phyloP scores from a whole-genome alignment of 768 basidiomycete genomes.

The Collybia sordida region DNA sequence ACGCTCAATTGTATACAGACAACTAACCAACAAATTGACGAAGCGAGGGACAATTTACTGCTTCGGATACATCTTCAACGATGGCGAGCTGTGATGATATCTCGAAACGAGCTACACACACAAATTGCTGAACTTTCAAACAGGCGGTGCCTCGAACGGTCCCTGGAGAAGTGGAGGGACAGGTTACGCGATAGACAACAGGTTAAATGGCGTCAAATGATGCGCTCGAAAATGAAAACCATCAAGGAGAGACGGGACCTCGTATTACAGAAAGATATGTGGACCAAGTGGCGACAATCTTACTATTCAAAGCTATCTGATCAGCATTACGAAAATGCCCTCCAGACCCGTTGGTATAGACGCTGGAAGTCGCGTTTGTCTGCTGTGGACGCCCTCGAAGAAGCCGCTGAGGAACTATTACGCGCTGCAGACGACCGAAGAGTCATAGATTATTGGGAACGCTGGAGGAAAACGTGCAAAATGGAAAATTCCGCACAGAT shows the following conservation, averaged over 20 bases:
- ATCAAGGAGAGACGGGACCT: conserved; percentile 56
- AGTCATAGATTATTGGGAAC: conserved; percentile 47
- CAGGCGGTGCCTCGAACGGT: conserved; percentile 38
- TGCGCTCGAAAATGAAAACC: conserved; percentile 68
- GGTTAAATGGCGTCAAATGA: conserved; percentile 61
- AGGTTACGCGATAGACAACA: conserved; percentile 56
- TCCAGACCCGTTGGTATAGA: conserved; percentile 42
- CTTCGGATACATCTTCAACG: conserved; percentile 56
- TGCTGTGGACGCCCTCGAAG: conserved; percentile 42
- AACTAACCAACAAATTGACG: conserved; percentile 65
- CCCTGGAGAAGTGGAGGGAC: conserved; percentile 52
- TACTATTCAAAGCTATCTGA: conserved; percentile 51
- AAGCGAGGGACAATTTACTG: conserved; percentile 67
- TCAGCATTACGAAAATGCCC: conserved; percentile 44
- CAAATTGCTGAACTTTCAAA: conserved; percentile 46
- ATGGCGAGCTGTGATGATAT: conserved; percentile 52
- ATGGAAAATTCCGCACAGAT: conserved; percentile 44
- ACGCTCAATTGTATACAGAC: conserved; percentile 42
- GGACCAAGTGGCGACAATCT: conserved; percentile 66
- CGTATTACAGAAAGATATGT: conserved; percentile 55
- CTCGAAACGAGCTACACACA: conserved; percentile 35
- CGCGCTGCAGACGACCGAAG: conserved; percentile 34
- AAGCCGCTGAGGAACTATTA: conserved; percentile 48
- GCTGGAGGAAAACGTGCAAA: conserved; percentile 52
- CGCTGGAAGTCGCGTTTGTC: conserved; percentile 54